phyloP scores from a whole-genome alignment of 768 basidiomycete species.

The Pleurotus ostreatus region DNA sequence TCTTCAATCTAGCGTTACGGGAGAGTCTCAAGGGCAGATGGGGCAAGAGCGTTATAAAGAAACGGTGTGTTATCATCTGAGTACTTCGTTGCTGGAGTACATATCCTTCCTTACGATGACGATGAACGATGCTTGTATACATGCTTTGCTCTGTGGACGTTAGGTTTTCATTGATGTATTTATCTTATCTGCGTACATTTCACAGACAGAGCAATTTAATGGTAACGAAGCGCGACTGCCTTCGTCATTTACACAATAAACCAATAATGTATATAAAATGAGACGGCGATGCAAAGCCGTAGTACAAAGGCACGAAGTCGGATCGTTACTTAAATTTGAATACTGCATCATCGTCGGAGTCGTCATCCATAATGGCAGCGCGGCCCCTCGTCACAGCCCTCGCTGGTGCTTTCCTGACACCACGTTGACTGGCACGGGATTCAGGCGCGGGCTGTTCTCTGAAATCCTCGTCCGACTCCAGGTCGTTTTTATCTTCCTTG shows the following conservation, averaged over 20 bases:
- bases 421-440: conserved; percentile 17
- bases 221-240: too few relatives aligned
- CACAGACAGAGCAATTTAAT: conserved; percentile 8
- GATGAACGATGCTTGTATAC: too few relatives aligned
- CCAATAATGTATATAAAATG: too few relatives aligned
- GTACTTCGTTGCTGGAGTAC: too few relatives aligned
- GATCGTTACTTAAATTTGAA: conserved; percentile 34
- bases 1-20: conserved; percentile 83
- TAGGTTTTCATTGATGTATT: too few relatives aligned
- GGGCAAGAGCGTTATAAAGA: conserved; percentile 66
- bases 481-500: conserved; percentile 21
- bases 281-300: too few relatives aligned
- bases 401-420: conserved; percentile 20
- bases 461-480: conserved; percentile 10
- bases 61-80: conserved; percentile 66
- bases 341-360: conserved; percentile 68
- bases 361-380: conserved; percentile 49
- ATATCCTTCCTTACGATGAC: too few relatives aligned
- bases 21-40: conserved; percentile 84
- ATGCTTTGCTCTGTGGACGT: too few relatives aligned
- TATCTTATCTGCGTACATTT: too few relatives aligned
- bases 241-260: too few relatives aligned
- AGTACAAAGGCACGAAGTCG: too few relatives aligned
- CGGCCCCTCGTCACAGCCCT: conserved; percentile 23
- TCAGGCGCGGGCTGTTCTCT: conserved; percentile 24